Base-by-base conservation (phyloP, 192 early-diverging fungal genomes). In the Mortierella alpina region DNA sequence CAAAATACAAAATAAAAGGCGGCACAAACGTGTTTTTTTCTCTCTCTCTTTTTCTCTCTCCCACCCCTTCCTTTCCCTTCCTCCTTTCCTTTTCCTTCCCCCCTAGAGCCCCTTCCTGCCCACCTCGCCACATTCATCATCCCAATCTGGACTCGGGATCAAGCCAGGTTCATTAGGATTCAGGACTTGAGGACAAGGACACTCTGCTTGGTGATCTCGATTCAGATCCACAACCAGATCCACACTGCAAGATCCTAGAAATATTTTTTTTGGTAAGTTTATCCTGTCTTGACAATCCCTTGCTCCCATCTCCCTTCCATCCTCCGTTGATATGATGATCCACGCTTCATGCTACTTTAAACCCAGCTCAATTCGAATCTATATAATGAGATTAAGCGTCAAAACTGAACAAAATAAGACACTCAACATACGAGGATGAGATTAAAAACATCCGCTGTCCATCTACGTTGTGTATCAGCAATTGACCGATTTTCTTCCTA, bases 351-450 rank as follows among this genome's bases (percentile, higher is more conserved):
- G 80, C 72, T 72, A 68, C 54, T 76, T 84, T 74, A 74, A 67
- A 78, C 75, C 71, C 73, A 77, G 75, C 83, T 79, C 75, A 84
- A 74, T 79, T 79, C 64, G 75, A 74, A 40, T 65, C 46, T 50
- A 51, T 56, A 57, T 53, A 70, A 78, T 78, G 63, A 70, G 68
- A 66, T 78, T 59, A 78, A 70, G 61, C 63, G 63, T 70, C 23
- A 40, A 20, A 58, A 64, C 70, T 72, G 70, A 72, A 63, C 48
- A 49, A 69, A 51, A 63, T 4, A 56, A 23, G 42, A 5, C 15
- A 7, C 49, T 56, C 54, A 7, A 56, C 10, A 56, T 18, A 56
- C 5, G 22, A 52, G 40, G 49, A 45, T 41, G 31, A 3, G 1
- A 31, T 31, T 31, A 1, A 31, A 31, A 31, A 31, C 31, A 31